Conservation (phyloP, 108 stramenopile species). For the Halocafeteria seosinensis region DNA sequence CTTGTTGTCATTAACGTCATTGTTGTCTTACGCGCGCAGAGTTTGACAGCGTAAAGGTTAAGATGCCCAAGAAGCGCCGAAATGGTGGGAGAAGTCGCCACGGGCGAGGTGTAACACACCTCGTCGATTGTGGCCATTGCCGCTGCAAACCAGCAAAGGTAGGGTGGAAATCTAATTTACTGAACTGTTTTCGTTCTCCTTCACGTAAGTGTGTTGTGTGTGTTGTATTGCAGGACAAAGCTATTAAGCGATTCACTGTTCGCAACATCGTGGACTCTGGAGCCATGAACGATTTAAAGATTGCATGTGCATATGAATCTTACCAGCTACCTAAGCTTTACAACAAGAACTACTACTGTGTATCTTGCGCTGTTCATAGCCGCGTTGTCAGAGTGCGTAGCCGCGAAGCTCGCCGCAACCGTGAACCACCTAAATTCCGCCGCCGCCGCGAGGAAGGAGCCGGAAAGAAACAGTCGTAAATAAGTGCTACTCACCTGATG, state of each 20-base stretch:
- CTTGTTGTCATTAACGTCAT: no score
- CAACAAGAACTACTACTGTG: conserved; percentile 99
- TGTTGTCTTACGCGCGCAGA: no score
- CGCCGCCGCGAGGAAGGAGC: no score
- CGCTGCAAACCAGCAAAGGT: background rate
- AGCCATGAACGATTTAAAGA: conserved; percentile 90
- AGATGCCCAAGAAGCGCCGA: conserved; percentile 1
- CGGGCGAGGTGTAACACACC: background rate
- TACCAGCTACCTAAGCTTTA: conserved; percentile 98
- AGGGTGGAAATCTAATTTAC: no score
- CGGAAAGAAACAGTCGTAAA: no score
- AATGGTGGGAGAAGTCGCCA: background rate
- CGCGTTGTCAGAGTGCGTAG: conserved; percentile 95
- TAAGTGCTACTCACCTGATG: no score
- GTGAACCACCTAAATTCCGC: conserved; percentile 65
- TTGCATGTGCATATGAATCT: conserved; percentile 92
- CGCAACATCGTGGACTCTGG: conserved; percentile 98
- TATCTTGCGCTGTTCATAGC: conserved; percentile 98
- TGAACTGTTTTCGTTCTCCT: no score
- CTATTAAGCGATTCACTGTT: conserved; percentile 97
- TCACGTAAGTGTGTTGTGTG: no score
- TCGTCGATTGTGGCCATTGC: background rate
- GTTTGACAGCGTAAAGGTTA: no score
- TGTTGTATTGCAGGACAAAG: conserved; percentile 81
- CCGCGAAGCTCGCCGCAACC: conserved; percentile 62